Evolutionary conservation across 805 yeast genomes (phyloP), one percentile per base, ranked within the genome.

Genomic region (Debaryomyces maramus): DNA sequence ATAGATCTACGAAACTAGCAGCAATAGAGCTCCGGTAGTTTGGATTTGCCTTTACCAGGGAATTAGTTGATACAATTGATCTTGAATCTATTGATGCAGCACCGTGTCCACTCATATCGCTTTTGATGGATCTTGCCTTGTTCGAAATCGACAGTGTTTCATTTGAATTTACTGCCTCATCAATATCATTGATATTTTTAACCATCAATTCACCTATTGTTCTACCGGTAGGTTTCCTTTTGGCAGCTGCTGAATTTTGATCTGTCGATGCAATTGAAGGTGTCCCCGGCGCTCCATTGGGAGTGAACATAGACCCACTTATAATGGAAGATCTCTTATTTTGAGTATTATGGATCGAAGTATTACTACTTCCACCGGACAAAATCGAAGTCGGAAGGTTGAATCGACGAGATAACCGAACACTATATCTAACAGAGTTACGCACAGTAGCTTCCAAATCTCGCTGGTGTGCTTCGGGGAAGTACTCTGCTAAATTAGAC

Each of bases 401-500:
- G 34, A 64, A 55, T 28, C 68, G 53, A 33, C 70, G 63, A 22
- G 81, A 77, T 44, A 83, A 58, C 30, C 89, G 73, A 24, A 81
- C 79, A 8, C 95, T 86, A 51, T 87, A 77, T 39, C 96, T 68
- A 11, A 87, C 88, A 4, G 97, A 86, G 55, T 88, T 89, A 15
- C 95, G 68, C 32, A 90, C 77, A 2, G 96, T 90, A 41, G 83
- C 81, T 45, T 85, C 85, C 46, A 93, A 72, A 41, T 83, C 83
- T 32, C 75, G 72, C 37, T 80, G 77, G 17, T 79, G 82, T 0
- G 95, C 82, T 28, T 82, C 84, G 0, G 99, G 99, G 71, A 93
- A 93, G 60, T 87, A 91, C 47, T 90, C 96, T 2, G 89, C 83
- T 47, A 91, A 67, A 55, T 91, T 88, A 2, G 90, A 81, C 1